Percentiles rank a stretch among this genome's conserved stretches.
phyloP scores from a whole-genome alignment of 805 yeast genomes.

The Monosporozyma servazzii region DNA sequence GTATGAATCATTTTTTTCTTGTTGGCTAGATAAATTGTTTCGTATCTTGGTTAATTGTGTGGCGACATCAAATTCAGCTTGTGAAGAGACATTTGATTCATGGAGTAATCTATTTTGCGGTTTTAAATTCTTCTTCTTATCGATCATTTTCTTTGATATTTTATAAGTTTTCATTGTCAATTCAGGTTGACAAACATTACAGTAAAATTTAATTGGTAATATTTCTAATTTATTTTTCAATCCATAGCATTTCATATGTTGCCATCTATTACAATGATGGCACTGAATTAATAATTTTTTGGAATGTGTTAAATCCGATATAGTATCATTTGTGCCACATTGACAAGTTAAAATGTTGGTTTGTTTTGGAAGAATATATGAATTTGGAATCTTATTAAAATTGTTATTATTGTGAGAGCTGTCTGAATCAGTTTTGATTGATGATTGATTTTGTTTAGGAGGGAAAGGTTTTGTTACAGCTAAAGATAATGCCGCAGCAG shows the following conservation, averaged over 20 bases:
- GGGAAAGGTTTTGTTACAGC: constrained; percentile 75
- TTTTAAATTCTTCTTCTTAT: constrained; percentile 6
- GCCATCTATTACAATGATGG: constrained; percentile 88
- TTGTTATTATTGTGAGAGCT: neutral
- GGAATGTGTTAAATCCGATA: neutral
- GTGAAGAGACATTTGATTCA: neutral
- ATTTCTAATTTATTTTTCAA: constrained; percentile 61
- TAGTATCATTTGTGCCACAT: constrained; percentile 60
- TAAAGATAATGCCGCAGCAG: constrained; percentile 77
- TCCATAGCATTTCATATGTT: constrained; percentile 82
- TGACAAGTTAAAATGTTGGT: constrained; percentile 81
- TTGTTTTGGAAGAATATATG: constrained; percentile 64
- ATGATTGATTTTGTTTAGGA: constrained; percentile 12
- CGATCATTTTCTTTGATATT: constrained; percentile 8
- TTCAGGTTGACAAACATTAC: constrained; percentile 67
- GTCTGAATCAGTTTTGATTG: neutral
- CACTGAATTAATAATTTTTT: constrained; percentile 89
- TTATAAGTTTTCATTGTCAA: constrained; percentile 6
- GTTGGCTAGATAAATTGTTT: neutral
- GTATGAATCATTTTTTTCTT: neutral
- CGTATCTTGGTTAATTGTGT: neutral
- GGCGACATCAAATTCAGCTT: neutral
- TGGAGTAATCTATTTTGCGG: neutral
- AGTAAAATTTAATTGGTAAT: constrained; percentile 65
- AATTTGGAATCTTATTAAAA: constrained; percentile 18